Base-by-base conservation (phyloP, 2,329 filamentous ascomycete species). In the Stagonosporopsis tanaceti region DNA sequence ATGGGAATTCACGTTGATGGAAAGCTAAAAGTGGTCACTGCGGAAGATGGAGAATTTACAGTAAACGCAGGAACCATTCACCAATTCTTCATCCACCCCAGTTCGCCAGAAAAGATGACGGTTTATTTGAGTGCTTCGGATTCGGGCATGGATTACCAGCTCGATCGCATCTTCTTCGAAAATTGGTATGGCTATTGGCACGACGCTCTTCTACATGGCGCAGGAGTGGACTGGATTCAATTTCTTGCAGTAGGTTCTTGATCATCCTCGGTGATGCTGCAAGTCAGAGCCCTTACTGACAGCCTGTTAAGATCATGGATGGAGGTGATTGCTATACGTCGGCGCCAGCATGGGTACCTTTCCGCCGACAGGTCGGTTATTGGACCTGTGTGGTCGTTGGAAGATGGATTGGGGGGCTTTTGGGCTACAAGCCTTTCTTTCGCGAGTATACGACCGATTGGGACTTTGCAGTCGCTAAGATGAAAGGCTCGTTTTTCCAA, bases 351-450 rank as follows among this genome's bases (percentile, higher is more conserved):
- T 78, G 76, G 76, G 62, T 78, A 38, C 76, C 77, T 0, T 77
- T 77, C 47, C 61, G 70, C 15, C 62, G 62, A 30, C 67, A 57
- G 6, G 44, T 76, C 7, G 67, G 72, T 2, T 61, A 63, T 28
- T 62, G 44, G 12, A 37, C 71, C 15, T 69, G 75, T 5, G 66
- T 79, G 25, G 59, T 75, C 5, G 34, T 79, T n/a, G 76, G 77
- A 8, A 70, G 76, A 53, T 79, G 76, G 73, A 44, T 78, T 25
- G 77, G 76, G 7, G 72, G 73, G 0, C 39, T 77, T 46, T 59
- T 79, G 28, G 77, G 76, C 4, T 79, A 79, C 59, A 72, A 76
- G 58, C 77, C 77, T 2, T 78, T 73, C 44, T 70, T 71, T 50
- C 59, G 60, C 38, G 63, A 76, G 59, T 79, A 74, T 72, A 77